Conservation (phyloP, 176 grass and related monocot species). For the Paspalum notatum region DNA sequence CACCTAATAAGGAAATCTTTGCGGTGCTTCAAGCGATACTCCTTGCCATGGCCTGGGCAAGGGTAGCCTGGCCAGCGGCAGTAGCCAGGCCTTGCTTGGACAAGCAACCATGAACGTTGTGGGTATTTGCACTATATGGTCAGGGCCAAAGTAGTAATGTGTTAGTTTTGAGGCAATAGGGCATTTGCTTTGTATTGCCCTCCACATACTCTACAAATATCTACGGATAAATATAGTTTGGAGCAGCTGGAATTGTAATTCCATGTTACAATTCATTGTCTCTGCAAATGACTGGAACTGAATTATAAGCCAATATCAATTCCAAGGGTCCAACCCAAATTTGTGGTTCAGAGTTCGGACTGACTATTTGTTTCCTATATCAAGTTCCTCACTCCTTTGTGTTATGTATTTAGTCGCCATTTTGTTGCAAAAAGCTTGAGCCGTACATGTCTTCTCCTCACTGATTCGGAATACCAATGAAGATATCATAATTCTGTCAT, state of each 20-base stretch:
- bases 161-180: conserved; percentile 1
- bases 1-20: conserved; percentile 34
- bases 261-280: conserved; percentile 5
- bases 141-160: neutral
- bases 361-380: conserved; percentile 1
- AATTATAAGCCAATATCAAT: conserved; percentile 18
- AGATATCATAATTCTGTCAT: neutral
- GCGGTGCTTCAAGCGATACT: conserved; percentile 35
- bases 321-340: conserved; percentile 10
- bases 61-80: too few relatives aligned
- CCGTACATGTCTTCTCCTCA: neutral
- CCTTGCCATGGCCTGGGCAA: too few relatives aligned
- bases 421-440: conserved; percentile 6
- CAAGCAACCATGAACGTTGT: too few relatives aligned
- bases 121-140: neutral
- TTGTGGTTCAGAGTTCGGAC: neutral
- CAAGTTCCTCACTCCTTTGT: neutral
- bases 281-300: conserved; percentile 11
- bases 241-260: conserved; percentile 15
- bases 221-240: conserved; percentile 29
- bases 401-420: conserved; percentile 16
- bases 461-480: conserved; percentile 6
- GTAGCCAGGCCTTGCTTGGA: too few relatives aligned
- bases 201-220: conserved; percentile 35
- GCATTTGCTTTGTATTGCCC: conserved; percentile 19